Conservation (phyloP, 345 rosid genomes). For the Populus simonii region DNA sequence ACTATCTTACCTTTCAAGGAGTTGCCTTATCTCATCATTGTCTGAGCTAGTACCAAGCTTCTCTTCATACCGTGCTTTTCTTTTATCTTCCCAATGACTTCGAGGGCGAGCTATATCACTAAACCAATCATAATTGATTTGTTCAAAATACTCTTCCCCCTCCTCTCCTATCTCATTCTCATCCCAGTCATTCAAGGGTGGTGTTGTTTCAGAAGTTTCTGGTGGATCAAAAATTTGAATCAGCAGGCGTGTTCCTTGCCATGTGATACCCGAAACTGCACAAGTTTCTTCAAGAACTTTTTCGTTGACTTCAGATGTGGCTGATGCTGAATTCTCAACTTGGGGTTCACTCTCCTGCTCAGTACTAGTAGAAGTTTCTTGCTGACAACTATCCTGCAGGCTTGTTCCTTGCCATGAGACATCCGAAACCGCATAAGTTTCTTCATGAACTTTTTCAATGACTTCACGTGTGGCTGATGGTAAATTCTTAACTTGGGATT, state of each 20-base stretch:
- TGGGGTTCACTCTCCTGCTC: background rate
- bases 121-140: constrained; percentile 54
- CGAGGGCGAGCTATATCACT: constrained; percentile 74
- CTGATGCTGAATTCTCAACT: background rate
- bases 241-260: constrained; percentile 21
- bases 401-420: constrained; percentile 1
- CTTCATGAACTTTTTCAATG: constrained; percentile 18
- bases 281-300: constrained; percentile 18
- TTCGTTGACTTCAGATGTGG: constrained; percentile 4
- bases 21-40: constrained; percentile 61
- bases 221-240: constrained; percentile 11
- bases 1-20: constrained; percentile 58
- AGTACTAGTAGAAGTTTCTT: background rate
- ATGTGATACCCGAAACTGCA: constrained; percentile 13
- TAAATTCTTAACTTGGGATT: background rate
- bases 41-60: constrained; percentile 48
- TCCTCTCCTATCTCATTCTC: constrained; percentile 41
- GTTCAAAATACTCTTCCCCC: constrained; percentile 15
- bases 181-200: constrained; percentile 35
- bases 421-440: constrained; percentile 14
- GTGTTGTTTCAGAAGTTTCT: constrained; percentile 21
- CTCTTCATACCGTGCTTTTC: constrained; percentile 71
- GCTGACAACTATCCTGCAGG: too few relatives aligned
- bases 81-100: constrained; percentile 79
- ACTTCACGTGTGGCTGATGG: background rate